Evolutionary conservation across 116 monocot species (phyloP).

Genomic region (Trichopus zeylanicus): DNA sequence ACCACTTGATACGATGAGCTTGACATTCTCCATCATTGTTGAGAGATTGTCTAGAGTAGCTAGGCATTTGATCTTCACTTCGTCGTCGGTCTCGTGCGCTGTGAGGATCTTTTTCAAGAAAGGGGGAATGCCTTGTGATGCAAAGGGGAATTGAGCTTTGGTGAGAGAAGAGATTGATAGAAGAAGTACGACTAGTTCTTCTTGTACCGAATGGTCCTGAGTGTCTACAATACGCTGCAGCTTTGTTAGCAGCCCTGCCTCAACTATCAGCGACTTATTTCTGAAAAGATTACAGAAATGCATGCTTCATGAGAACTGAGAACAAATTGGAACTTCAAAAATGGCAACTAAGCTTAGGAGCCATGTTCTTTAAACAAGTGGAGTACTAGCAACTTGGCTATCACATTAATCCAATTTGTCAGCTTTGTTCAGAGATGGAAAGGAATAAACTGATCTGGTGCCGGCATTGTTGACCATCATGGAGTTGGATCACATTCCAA

Average conservation of each 20-base stretch:
- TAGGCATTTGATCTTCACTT: constrained; percentile 21
- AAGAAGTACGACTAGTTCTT: constrained; percentile 30
- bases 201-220: constrained; percentile 8
- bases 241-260: constrained; percentile 49
- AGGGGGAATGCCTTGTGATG: constrained; percentile 28
- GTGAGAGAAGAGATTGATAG: constrained; percentile 48
- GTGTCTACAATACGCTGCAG: constrained; percentile 19
- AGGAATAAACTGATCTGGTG: too few relatives aligned
- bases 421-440: too few relatives aligned
- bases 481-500: too few relatives aligned
- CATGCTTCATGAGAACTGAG: background rate
- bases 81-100: constrained; percentile 7
- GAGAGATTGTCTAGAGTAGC: constrained; percentile 57
- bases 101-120: constrained; percentile 23
- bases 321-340: too few relatives aligned
- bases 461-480: too few relatives aligned
- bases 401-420: too few relatives aligned
- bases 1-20: constrained; percentile 27
- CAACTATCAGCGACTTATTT: constrained; percentile 59
- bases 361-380: too few relatives aligned
- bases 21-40: constrained; percentile 41
- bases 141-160: constrained; percentile 27
- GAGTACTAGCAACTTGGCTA: too few relatives aligned
- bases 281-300: constrained; percentile 19
- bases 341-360: too few relatives aligned